phyloP scores from a whole-genome alignment of 345 rosid species.

The Anastatica hierochuntica region DNA sequence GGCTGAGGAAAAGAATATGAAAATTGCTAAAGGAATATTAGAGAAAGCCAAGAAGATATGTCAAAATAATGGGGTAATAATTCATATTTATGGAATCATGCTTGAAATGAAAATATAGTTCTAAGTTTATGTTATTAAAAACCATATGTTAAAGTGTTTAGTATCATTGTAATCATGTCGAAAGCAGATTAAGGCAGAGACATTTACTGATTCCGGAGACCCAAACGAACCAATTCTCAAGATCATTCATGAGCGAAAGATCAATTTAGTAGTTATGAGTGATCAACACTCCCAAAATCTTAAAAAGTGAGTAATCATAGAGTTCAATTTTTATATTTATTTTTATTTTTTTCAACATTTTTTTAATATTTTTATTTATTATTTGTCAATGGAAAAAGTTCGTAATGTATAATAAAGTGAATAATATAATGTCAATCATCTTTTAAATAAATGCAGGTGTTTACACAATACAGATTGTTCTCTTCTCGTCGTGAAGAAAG shows the following conservation, averaged over 20 bases:
- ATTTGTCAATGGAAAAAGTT: too few species aligned
- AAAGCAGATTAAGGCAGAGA: constrained; percentile 36
- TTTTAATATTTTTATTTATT: too few species aligned
- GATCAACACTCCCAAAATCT: constrained; percentile 17
- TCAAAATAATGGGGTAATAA: constrained; percentile 34
- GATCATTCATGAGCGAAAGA: constrained; percentile 23
- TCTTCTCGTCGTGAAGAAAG: constrained; percentile 8
- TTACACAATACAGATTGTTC: constrained; percentile 2
- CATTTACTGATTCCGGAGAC: constrained; percentile 30
- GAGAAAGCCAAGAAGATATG: constrained; percentile 43
- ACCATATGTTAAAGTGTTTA: too few species aligned
- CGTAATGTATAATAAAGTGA: too few species aligned
- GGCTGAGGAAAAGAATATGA: constrained; percentile 22
- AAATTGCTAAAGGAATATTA: constrained; percentile 30
- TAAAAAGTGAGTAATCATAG: constrained; percentile 21
- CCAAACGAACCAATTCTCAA: constrained; percentile 24
- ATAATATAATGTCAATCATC: neutral
- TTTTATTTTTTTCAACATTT: too few species aligned
- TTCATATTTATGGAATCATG: neutral
- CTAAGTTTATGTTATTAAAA: neutral
- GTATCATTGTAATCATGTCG: too few species aligned
- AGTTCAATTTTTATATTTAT: too few species aligned
- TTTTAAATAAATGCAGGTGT: constrained; percentile 11
- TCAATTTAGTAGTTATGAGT: constrained; percentile 26
- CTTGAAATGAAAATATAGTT: neutral